These are phyloP conservation scores for Phytophthora litchii DNA, from an alignment of 352 stramenopile genomes.

Conservation along the genomic window DNA sequence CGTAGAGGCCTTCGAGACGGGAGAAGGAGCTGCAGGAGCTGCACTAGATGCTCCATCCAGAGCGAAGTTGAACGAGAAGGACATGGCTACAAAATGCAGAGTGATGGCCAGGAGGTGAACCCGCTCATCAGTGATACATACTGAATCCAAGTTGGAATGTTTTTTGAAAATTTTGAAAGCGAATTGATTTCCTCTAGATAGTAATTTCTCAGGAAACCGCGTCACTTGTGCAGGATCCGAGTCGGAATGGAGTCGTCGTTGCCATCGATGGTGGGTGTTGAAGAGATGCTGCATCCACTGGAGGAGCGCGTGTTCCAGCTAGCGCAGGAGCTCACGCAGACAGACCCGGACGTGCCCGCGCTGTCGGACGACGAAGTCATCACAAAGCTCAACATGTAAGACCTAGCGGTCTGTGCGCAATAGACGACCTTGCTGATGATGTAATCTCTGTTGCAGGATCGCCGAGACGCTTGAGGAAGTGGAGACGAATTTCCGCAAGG, in stretches of 20 bases:
- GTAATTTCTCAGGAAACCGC: neutral
- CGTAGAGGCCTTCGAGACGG: neutral
- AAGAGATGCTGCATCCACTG: conserved; percentile 61
- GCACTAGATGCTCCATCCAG: conserved; percentile 23
- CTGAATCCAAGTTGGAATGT: no score
- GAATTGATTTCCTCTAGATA: neutral
- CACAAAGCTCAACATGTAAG: conserved; percentile 77
- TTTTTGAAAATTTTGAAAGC: neutral
- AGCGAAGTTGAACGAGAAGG: conserved; percentile 79
- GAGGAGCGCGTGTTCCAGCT: conserved; percentile 69
- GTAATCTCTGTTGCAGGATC: conserved; percentile 46
- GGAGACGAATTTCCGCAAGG: conserved; percentile 78
- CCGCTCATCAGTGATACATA: conserved; percentile 6
- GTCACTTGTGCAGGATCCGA: conserved; percentile 12
- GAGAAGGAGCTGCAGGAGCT: neutral
- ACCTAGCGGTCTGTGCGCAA: conserved; percentile 16
- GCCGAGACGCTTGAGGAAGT: conserved; percentile 80
- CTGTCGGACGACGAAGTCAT: conserved; percentile 67
- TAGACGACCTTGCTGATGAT: conserved; percentile 4
- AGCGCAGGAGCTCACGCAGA: conserved; percentile 67
- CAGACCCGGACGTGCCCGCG: conserved; percentile 36
- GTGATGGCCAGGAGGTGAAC: neutral
- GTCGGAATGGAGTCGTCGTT: conserved; percentile 16
- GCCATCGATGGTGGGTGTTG: conserved; percentile 18
- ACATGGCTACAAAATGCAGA: conserved; percentile 15